A percentile compares a stretch with the other conserved stretches of the same genome.
Conservation (phyloP, 257 asterid species). For the Fraxinus cuspidata region DNA sequence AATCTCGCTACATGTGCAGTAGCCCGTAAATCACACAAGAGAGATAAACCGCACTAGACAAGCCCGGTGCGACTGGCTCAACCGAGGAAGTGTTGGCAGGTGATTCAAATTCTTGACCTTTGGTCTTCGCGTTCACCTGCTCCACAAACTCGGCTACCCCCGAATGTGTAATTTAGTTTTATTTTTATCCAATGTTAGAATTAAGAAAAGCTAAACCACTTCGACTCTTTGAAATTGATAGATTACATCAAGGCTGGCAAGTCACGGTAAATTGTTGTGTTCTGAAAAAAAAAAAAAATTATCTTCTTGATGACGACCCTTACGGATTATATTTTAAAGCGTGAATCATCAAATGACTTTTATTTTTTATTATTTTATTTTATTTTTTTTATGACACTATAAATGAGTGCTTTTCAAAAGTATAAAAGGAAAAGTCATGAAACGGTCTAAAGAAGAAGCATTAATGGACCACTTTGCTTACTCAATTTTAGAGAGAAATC, state of each 20-base stretch:
- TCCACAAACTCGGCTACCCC: too few relatives aligned
- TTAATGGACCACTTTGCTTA: slow-evolving; percentile 26
- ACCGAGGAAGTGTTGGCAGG: too few relatives aligned
- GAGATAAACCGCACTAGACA: too few relatives aligned
- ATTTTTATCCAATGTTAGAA: neutral
- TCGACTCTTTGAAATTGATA: neutral
- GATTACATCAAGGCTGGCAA: neutral
- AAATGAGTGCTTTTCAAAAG: slow-evolving; percentile 14
- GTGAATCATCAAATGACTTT: neutral
- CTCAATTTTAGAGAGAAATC: slow-evolving; percentile 15
- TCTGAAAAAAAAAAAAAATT: neutral
- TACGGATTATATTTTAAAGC: neutral
- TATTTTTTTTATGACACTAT: neutral
- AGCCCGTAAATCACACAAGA: too few relatives aligned
- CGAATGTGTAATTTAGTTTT: too few relatives aligned
- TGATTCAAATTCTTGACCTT: too few relatives aligned
- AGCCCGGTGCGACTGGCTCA: too few relatives aligned
- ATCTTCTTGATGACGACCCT: neutral
- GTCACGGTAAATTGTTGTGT: too few relatives aligned
- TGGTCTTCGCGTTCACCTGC: too few relatives aligned
- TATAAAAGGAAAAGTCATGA: slow-evolving; percentile 8
- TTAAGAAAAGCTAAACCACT: neutral
- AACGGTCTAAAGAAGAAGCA: slow-evolving; percentile 18
- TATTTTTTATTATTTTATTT: too few relatives aligned
- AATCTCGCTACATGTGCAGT: too few relatives aligned